Conservation (phyloP, 768 basidiomycete genomes). For the Amanita rubescens region DNA sequence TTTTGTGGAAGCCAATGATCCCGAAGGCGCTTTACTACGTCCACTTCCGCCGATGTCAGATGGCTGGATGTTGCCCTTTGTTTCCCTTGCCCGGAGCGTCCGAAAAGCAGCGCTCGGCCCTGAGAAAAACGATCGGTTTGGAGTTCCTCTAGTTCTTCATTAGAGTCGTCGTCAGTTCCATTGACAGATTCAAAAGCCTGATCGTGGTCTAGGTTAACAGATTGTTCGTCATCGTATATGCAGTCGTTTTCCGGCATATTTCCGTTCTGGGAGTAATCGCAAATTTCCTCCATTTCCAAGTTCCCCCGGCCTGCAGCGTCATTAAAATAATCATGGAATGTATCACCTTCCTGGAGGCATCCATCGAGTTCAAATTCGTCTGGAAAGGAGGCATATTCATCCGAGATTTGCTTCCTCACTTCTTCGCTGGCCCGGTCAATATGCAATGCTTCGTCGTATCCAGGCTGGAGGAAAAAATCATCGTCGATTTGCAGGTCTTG, state of each 20-base stretch:
- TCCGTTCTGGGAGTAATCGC: neutral
- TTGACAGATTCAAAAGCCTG: neutral
- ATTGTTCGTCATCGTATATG: neutral
- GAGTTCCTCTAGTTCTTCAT: slow-evolving; percentile 6
- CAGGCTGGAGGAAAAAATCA: neutral
- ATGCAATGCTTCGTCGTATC: neutral
- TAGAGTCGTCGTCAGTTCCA: neutral
- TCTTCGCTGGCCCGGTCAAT: neutral
- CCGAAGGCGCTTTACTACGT: slow-evolving; percentile 49
- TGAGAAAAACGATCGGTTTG: slow-evolving; percentile 32
- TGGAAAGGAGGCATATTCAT: neutral
- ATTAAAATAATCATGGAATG: neutral
- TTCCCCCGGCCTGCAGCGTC: slow-evolving; percentile 1
- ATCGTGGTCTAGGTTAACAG: neutral
- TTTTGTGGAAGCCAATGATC: slow-evolving; percentile 64
- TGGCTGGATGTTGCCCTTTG: slow-evolving; percentile 6
- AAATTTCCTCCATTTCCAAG: neutral
- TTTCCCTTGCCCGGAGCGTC: slow-evolving; percentile 18
- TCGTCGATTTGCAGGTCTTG: neutral
- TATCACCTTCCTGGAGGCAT: neutral
- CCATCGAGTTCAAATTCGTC: neutral
- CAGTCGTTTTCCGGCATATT: neutral
- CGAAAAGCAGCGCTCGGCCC: slow-evolving; percentile 46
- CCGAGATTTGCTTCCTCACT: neutral
- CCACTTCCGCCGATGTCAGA: slow-evolving; percentile 45